Evolutionary conservation across 2,329 filamentous ascomycete species (phyloP).

Genomic region (Penicillium sp.): DNA sequence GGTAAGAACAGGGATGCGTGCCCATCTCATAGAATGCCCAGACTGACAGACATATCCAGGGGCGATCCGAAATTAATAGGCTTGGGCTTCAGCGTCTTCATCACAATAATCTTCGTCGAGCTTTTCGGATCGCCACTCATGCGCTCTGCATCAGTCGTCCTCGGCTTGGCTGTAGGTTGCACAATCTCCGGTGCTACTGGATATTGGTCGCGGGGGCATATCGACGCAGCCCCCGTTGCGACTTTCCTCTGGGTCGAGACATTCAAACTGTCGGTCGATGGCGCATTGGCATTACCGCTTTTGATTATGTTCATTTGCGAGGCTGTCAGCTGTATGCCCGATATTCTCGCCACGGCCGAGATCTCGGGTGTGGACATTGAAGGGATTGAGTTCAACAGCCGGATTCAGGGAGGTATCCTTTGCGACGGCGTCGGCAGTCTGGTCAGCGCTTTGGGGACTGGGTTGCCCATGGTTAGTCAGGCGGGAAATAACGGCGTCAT

Average conservation of each 20-base stretch:
- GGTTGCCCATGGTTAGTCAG: constrained; percentile 77
- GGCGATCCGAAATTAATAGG: constrained; percentile 77
- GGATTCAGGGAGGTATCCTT: constrained; percentile 68
- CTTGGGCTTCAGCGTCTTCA: constrained; percentile 77
- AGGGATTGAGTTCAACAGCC: constrained; percentile 62
- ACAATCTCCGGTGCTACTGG: constrained; percentile 76
- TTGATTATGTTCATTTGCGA: constrained; percentile 61
- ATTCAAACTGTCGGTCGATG: constrained; percentile 64
- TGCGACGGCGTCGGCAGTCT: constrained; percentile 77
- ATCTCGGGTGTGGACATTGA: constrained; percentile 64
- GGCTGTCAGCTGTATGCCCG: constrained; percentile 70
- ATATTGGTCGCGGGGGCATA: constrained; percentile 74
- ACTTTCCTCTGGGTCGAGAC: constrained; percentile 70
- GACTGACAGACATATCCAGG: constrained; percentile 10
- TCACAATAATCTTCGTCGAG: constrained; percentile 78
- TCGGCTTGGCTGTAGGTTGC: constrained; percentile 74
- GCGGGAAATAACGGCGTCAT: constrained; percentile 87
- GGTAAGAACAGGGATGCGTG: constrained; percentile 45
- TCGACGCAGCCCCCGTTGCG: constrained; percentile 66
- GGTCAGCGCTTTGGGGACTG: constrained; percentile 74
- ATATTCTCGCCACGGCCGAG: constrained; percentile 67
- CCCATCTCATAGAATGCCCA: not conserved
- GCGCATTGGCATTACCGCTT: constrained; percentile 62
- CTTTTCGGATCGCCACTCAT: constrained; percentile 81
- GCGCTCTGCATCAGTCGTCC: constrained; percentile 76